Percentiles rank a stretch among this genome's conserved stretches.
Conservation (phyloP, 2,329 filamentous ascomycete genomes). For the Paraphaeosphaeria minitans region DNA sequence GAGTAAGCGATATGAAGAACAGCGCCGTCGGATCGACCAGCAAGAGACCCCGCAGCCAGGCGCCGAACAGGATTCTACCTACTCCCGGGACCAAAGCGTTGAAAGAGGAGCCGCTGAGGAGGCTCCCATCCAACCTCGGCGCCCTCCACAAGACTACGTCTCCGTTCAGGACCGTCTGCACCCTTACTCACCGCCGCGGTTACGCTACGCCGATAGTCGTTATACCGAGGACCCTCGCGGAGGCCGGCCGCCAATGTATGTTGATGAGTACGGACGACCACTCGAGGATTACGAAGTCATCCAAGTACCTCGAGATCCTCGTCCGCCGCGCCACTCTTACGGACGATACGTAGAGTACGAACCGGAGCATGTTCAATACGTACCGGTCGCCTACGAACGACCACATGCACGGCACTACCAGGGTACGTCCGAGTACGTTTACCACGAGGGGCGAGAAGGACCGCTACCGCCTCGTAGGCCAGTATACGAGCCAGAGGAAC, state of each 20-base stretch:
- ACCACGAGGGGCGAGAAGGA: constrained; percentile 40
- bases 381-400: constrained; percentile 36
- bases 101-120: constrained; percentile 38
- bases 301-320: constrained; percentile 35
- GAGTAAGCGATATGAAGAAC: constrained; percentile 43
- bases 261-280: constrained; percentile 40
- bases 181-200: constrained; percentile 35
- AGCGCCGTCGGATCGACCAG: constrained; percentile 43
- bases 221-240: constrained; percentile 27
- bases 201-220: constrained; percentile 27
- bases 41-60: constrained; percentile 44
- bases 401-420: constrained; percentile 32
- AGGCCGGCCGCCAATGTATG: constrained; percentile 34
- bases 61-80: constrained; percentile 32
- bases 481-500: constrained; percentile 27
- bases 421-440: constrained; percentile 34
- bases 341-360: constrained; percentile 33
- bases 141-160: constrained; percentile 36
- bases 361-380: constrained; percentile 35
- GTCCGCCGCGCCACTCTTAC: constrained; percentile 25
- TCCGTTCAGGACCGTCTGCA: constrained; percentile 41
- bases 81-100: constrained; percentile 41
- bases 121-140: constrained; percentile 26
- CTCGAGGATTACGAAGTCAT: constrained; percentile 40
- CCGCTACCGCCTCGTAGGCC: constrained; percentile 24